Conservation (phyloP, 139 green algal genomes). For the Chlamydomonas applanata region DNA sequence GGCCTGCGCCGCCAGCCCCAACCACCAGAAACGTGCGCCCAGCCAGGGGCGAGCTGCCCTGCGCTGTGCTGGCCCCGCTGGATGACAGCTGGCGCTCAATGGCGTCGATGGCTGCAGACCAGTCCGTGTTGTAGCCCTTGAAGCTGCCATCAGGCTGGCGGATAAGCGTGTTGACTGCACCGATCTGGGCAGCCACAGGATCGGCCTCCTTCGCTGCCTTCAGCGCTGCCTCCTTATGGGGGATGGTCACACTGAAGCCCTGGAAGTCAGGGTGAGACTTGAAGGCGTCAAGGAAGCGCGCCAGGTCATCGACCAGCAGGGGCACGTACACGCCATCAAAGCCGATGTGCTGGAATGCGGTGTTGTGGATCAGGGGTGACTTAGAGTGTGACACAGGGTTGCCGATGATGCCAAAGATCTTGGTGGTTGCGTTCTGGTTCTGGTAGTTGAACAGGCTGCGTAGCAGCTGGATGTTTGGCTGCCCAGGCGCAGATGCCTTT, state of each 20-base stretch:
- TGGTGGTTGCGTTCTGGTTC: conserved; percentile 57
- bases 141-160: conserved; percentile 62
- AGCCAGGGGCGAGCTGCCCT: conserved; percentile 38
- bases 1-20: conserved; percentile 89
- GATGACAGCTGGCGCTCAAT: conserved; percentile 76
- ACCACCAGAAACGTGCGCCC: conserved; percentile 87
- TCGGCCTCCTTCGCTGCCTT: conserved; percentile 67
- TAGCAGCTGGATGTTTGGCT: conserved; percentile 61
- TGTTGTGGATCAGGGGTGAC: conserved; percentile 88
- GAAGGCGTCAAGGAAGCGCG: conserved; percentile 76
- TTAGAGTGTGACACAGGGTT: conserved; percentile 87
- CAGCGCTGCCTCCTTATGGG: conserved; percentile 88
- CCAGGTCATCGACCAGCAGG: conserved; percentile 90
- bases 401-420: conserved; percentile 85
- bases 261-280: conserved; percentile 55
- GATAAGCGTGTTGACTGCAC: conserved; percentile 95
- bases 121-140: conserved; percentile 95
- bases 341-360: conserved; percentile 66
- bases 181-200: conserved; percentile 76
- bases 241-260: conserved; percentile 92
- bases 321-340: conserved; percentile 93
- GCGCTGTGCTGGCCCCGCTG: conserved; percentile 6
- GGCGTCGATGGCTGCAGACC: conserved; percentile 81
- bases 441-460: conserved; percentile 52
- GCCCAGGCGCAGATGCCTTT: conserved; percentile 65